Conservation (phyloP, 2,329 filamentous ascomycete genomes). For the Juglanconis sp. region DNA sequence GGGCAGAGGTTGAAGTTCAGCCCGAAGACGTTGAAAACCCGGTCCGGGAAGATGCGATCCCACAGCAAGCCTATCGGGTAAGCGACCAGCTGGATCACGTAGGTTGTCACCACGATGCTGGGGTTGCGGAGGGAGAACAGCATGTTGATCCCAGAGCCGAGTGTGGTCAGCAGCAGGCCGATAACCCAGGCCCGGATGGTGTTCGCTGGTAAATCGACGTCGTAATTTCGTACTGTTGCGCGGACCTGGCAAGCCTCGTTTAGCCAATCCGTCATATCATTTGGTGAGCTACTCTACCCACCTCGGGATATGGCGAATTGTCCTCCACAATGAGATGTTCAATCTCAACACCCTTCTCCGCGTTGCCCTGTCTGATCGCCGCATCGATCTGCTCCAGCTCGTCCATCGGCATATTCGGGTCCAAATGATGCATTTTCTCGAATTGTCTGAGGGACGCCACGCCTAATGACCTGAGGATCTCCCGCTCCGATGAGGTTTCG, state of each 20-base stretch:
- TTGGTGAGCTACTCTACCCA: slow-evolving; percentile 28
- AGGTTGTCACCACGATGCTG: slow-evolving; percentile 57
- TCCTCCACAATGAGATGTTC: slow-evolving; percentile 59
- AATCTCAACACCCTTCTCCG: slow-evolving; percentile 54
- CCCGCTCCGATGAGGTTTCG: slow-evolving; percentile 19
- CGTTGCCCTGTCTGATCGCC: slow-evolving; percentile 51
- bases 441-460: slow-evolving; percentile 48
- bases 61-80: slow-evolving; percentile 56
- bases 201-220: slow-evolving; percentile 62
- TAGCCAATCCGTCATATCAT: background rate
- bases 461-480: slow-evolving; percentile 17
- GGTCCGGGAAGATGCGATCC: slow-evolving; percentile 54
- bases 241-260: slow-evolving; percentile 46
- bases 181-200: slow-evolving; percentile 64
- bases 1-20: slow-evolving; percentile 54
- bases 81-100: slow-evolving; percentile 60
- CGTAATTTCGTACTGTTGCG: slow-evolving; percentile 62
- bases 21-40: slow-evolving; percentile 48
- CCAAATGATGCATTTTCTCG: slow-evolving; percentile 59
- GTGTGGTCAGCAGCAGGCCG: slow-evolving; percentile 57
- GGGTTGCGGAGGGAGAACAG: slow-evolving; percentile 59
- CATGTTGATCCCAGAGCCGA: slow-evolving; percentile 61
- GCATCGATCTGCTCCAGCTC: slow-evolving; percentile 59
- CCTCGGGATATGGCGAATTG: slow-evolving; percentile 66
- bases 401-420: slow-evolving; percentile 63